Evolutionary conservation across 2,329 filamentous ascomycete genomes (phyloP).

Genomic region (Nannizziopsis barbatae): DNA sequence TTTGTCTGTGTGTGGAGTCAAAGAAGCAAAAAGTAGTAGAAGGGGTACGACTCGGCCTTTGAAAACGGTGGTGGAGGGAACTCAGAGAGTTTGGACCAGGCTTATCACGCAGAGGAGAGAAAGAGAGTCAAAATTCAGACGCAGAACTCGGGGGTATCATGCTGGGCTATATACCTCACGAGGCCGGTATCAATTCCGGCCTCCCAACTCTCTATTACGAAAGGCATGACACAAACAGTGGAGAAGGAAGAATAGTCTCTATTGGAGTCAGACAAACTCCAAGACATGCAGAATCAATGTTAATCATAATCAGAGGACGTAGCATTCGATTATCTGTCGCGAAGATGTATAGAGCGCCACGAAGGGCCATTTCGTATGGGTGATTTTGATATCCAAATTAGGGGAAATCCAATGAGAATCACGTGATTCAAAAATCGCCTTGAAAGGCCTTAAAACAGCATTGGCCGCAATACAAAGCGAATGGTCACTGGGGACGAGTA

Average conservation of each 20-base stretch:
- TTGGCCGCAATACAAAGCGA: too few species aligned
- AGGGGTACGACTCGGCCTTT: too few species aligned
- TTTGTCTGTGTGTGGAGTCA: not conserved
- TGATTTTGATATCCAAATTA: constrained; percentile 5
- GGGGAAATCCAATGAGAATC: not conserved
- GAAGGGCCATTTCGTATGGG: not conserved
- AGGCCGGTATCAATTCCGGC: constrained; percentile 40
- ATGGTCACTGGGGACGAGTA: too few species aligned
- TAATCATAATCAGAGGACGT: not conserved
- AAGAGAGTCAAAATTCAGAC: constrained; percentile 13
- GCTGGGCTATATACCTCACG: constrained; percentile 32
- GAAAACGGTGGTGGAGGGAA: constrained; percentile 1
- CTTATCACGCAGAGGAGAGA: constrained; percentile 5
- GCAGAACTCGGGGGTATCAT: constrained; percentile 2
- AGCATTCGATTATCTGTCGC: not conserved
- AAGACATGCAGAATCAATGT: not conserved
- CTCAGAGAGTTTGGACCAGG: not conserved
- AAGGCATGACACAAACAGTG: constrained; percentile 18
- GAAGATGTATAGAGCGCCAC: not conserved
- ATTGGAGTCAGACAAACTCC: not conserved
- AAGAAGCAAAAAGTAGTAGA: not conserved
- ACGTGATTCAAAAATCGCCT: constrained; percentile 1
- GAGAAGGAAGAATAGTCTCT: not conserved
- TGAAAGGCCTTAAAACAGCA: too few species aligned
- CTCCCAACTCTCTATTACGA: constrained; percentile 30